Conservation (phyloP, 1,139 yeast genomes). For the Kodamaea sp. region DNA sequence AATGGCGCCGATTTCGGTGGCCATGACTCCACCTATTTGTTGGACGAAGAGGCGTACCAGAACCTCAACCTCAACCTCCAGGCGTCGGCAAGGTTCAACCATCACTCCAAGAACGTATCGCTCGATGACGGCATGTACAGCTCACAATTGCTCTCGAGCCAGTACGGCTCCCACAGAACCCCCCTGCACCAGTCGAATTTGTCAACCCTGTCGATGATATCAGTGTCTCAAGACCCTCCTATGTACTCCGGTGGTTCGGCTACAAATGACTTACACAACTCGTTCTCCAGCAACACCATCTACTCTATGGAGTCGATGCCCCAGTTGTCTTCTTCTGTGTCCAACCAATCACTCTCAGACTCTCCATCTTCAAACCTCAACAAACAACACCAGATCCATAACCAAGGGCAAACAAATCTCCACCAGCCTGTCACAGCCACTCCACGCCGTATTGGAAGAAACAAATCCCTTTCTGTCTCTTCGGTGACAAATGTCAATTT, state of each 20-base stretch:
- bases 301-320: conserved; percentile 48
- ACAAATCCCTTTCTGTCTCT: conserved; percentile 34
- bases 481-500: conserved; percentile 22
- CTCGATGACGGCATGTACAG: conserved; percentile 25
- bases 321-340: conserved; percentile 34
- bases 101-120: conserved; percentile 31
- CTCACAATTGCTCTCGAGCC: conserved; percentile 10
- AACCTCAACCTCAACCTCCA: conserved; percentile 3
- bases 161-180: conserved; percentile 3
- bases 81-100: conserved; percentile 12
- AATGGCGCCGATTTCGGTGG: no score
- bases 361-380: conserved; percentile 26
- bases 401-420: conserved; percentile 16
- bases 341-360: conserved; percentile 39
- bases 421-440: conserved; percentile 22
- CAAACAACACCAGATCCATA: conserved; percentile 11
- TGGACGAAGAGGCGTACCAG: conserved; percentile 4
- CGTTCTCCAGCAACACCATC: conserved; percentile 41
- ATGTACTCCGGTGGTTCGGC: conserved; percentile 4
- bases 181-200: conserved; percentile 20
- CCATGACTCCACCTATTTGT: conserved; percentile 5
- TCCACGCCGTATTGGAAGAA: conserved; percentile 32
- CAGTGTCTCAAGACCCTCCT: conserved; percentile 20
- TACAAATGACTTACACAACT: conserved; percentile 15
- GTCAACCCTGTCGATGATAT: conserved; percentile 21